Evolutionary conservation across 225 moss, liverwort and hornwort genomes (phyloP).

Genomic region (Physcomitrium patens): DNA sequence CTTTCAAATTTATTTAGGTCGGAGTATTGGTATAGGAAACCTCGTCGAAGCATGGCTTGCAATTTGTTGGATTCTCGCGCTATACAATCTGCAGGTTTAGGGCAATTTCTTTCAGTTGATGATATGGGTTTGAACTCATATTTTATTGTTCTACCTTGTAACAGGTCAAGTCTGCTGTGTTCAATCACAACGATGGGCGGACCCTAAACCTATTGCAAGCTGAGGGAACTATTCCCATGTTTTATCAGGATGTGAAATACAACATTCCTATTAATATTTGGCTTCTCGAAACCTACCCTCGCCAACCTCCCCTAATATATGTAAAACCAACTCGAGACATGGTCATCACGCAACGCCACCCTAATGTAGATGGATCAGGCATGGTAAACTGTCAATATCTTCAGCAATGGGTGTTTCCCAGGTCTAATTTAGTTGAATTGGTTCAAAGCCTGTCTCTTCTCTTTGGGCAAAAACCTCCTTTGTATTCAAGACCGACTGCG

Average conservation of each 20-base stretch:
- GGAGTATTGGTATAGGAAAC: not conserved
- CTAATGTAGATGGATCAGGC: conserved; percentile 89
- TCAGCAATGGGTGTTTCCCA: conserved; percentile 91
- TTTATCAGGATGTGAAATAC: conserved; percentile 98
- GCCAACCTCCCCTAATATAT: conserved; percentile 80
- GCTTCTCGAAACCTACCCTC: conserved; percentile 92
- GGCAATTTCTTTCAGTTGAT: not conserved
- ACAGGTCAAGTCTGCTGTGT: conserved; percentile 88
- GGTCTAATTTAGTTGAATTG: conserved; percentile 94
- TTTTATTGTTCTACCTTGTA: conserved; percentile 20
- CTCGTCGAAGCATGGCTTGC: not conserved
- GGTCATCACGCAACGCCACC: conserved; percentile 97
- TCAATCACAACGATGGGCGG: conserved; percentile 88
- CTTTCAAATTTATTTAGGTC: not conserved
- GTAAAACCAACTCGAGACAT: conserved; percentile 95
- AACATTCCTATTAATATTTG: conserved; percentile 97
- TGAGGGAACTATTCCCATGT: conserved; percentile 97
- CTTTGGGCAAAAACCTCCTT: conserved; percentile 92
- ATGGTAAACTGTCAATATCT: conserved; percentile 70
- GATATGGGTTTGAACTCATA: not conserved
- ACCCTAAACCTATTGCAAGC: conserved; percentile 89
- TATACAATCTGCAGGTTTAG: not conserved
- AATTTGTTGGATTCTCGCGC: not conserved
- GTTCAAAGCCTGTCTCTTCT: conserved; percentile 86
- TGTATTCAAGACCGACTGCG: conserved; percentile 76